Base-by-base conservation (phyloP, 371 early-diverging fungal genomes). In the Thermomucor indicae-seudaticae region DNA sequence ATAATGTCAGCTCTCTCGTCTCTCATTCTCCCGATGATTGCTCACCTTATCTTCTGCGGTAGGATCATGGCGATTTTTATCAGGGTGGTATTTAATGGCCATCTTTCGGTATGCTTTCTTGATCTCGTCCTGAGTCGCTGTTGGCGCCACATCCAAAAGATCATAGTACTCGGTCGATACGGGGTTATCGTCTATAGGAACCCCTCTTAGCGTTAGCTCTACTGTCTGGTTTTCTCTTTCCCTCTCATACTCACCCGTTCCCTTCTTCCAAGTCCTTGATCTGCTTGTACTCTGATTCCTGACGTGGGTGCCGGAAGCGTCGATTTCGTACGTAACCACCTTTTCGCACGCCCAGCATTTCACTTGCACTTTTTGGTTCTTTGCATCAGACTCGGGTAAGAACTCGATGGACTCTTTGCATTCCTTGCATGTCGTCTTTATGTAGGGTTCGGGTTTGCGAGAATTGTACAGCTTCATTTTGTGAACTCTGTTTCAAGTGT, bases 11-110 rank as follows among this genome's bases (percentile, higher is more conserved):
- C n/a, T n/a, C n/a, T n/a, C n/a, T n/a, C n/a, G n/a, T n/a, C n/a
- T n/a, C n/a, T n/a, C n/a, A n/a, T n/a, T n/a, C n/a, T n/a, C n/a
- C n/a, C 17, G 22, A 39, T 25, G 3, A 8, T 34, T 12, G 4
- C 16, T 30, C 70, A 88, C 87, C 74, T 83, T 89, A 43, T 91
- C 91, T 57, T 92, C 94, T 25, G 95, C 94, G 11, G 85, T 80
- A 7, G 91, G 82, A 55, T 85, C 84, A 51, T 72, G 67, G 1
- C 79, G 77, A 63, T 95, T 94, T 70, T 97, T 96, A 72, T 97
- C 97, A 12, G 93, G 99, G 68, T 99, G 99, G 62, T 81, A 95
- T 70, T 91, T 90, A 49, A 95, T 83, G 6, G 96, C 96, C 57
- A 88, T 72, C 47, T 83, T 78, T 55, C 94, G 91, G 75, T 96